Evolutionary conservation across 352 stramenopile genomes (phyloP).

Genomic region (Globisporangium nagaii): DNA sequence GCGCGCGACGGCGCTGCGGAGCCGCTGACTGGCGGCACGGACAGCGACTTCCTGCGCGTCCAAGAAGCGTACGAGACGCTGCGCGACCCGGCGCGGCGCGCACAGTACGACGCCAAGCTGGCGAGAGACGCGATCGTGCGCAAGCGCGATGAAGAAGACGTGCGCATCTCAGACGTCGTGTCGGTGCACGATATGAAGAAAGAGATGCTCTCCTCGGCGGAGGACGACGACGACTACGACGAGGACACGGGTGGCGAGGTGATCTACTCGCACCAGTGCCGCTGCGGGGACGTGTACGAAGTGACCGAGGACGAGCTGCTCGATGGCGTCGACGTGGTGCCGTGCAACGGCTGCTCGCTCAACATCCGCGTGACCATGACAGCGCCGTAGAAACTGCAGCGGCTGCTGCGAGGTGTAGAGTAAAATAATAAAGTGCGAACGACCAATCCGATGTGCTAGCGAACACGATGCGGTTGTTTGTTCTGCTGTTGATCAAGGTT

Average conservation of each 20-base stretch:
- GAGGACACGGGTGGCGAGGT: too few relatives aligned
- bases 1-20: background rate
- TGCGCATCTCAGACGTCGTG: slow-evolving; percentile 72
- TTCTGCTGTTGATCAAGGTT: background rate
- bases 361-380: slow-evolving; percentile 60
- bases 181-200: slow-evolving; percentile 33
- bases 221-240: slow-evolving; percentile 25
- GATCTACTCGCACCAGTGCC: slow-evolving; percentile 53
- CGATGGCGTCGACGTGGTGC: slow-evolving; percentile 61
- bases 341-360: slow-evolving; percentile 76
- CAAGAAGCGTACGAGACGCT: slow-evolving; percentile 73
- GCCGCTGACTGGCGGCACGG: slow-evolving; percentile 1
- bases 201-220: slow-evolving; percentile 18
- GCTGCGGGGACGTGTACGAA: slow-evolving; percentile 74
- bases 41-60: slow-evolving; percentile 43
- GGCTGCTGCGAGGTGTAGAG: background rate
- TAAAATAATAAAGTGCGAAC: background rate
- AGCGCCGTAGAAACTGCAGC: slow-evolving; percentile 13
- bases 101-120: slow-evolving; percentile 51
- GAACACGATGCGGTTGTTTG: background rate
- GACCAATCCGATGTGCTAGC: background rate
- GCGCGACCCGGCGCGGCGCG: slow-evolving; percentile 29
- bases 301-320: slow-evolving; percentile 53
- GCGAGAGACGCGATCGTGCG: slow-evolving; percentile 23
- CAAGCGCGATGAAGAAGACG: slow-evolving; percentile 34